These are phyloP conservation scores for Pholiota conissans DNA, from an alignment of 768 basidiomycete species.

Conservation along the genomic window DNA sequence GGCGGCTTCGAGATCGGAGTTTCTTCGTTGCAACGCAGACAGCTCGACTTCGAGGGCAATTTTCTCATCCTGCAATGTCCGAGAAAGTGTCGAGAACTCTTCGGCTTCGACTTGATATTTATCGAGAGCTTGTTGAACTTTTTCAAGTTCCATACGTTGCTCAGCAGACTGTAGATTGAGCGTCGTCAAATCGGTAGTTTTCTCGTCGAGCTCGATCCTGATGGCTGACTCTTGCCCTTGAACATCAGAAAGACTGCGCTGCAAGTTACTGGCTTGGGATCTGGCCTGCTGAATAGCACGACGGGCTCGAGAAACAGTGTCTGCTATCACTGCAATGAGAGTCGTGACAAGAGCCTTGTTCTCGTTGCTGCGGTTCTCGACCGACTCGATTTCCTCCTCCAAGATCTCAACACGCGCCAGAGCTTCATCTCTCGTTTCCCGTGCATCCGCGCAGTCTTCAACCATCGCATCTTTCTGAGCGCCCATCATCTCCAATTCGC, in stretches of 20 bases:
- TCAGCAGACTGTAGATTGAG: constrained; percentile 11
- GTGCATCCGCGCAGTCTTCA: constrained; percentile 78
- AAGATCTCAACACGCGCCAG: constrained; percentile 53
- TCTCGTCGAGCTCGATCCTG: constrained; percentile 12
- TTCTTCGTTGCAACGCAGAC: constrained; percentile 16
- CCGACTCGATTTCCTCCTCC: constrained; percentile 58
- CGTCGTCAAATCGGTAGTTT: constrained; percentile 2
- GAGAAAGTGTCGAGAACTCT: constrained; percentile 9
- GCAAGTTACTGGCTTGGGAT: constrained; percentile 1
- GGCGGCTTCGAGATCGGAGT: constrained; percentile 28
- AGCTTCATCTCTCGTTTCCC: constrained; percentile 71
- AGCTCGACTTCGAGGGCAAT: constrained; percentile 22
- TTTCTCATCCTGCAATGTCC: constrained; percentile 16
- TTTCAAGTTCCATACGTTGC: constrained; percentile 13
- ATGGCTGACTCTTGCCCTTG: constrained; percentile 8
- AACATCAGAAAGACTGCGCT: not conserved
- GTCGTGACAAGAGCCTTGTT: constrained; percentile 35
- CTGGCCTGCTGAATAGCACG: constrained; percentile 12
- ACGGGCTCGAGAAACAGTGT: constrained; percentile 30
- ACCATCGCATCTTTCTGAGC: constrained; percentile 80
- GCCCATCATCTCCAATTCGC: constrained; percentile 63
- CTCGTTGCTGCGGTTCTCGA: constrained; percentile 22
- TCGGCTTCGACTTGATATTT: constrained; percentile 12
- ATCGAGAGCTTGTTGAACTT: constrained; percentile 4
- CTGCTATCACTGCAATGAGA: constrained; percentile 37